phyloP scores from a whole-genome alignment of 2,329 filamentous ascomycete genomes.

The Lojkania enalia region DNA sequence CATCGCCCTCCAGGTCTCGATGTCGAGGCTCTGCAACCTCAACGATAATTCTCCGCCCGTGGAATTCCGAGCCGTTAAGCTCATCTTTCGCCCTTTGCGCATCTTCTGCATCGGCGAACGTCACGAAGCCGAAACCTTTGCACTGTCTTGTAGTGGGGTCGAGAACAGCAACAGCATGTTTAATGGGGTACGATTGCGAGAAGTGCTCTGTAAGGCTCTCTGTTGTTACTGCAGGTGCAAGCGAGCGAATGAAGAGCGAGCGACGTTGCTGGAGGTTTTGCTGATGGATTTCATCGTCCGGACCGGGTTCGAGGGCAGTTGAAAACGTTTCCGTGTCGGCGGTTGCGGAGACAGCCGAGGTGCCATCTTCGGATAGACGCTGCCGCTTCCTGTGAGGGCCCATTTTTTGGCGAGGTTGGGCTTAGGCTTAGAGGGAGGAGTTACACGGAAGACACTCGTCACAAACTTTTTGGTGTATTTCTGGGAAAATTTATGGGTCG shows the following conservation, averaged over 20 bases:
- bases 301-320: slow-evolving; percentile 6
- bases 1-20: slow-evolving; percentile 55
- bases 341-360: slow-evolving; percentile 34
- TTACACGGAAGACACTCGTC: background rate
- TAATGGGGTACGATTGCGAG: slow-evolving; percentile 91
- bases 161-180: slow-evolving; percentile 90
- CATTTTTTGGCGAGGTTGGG: slow-evolving; percentile 27
- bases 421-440: background rate
- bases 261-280: slow-evolving; percentile 31
- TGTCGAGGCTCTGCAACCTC: slow-evolving; percentile 87
- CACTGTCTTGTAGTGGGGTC: slow-evolving; percentile 86
- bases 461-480: no score
- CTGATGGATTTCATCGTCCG: slow-evolving; percentile 15
- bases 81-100: slow-evolving; percentile 78
- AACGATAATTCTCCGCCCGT: slow-evolving; percentile 80
- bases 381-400: slow-evolving; percentile 47
- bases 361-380: slow-evolving; percentile 45
- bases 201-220: slow-evolving; percentile 86
- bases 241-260: slow-evolving; percentile 85
- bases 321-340: slow-evolving; percentile 26
- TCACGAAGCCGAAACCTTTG: slow-evolving; percentile 94
- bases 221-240: slow-evolving; percentile 76
- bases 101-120: slow-evolving; percentile 92
- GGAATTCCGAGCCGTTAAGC: slow-evolving; percentile 75
- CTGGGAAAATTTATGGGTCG: background rate